Evolutionary conservation across 345 rosid genomes (phyloP).

Genomic region (Citrus mangshanensis): DNA sequence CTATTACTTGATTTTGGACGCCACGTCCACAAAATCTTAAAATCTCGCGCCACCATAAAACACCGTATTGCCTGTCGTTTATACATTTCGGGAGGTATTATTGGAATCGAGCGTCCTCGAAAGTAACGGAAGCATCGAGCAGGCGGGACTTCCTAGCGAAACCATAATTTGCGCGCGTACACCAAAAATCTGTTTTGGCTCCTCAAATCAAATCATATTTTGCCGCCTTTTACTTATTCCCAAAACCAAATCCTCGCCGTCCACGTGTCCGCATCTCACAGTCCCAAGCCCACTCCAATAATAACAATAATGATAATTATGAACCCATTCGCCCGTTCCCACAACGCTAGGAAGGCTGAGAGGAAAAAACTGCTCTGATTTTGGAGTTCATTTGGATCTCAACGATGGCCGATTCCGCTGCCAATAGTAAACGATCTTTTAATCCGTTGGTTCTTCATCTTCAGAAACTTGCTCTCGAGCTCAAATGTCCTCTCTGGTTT

Average conservation of each 20-base stretch:
- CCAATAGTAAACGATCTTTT: constrained; percentile 23
- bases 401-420: constrained; percentile 39
- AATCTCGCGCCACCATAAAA: background rate
- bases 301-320: too few relatives aligned
- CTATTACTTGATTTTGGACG: background rate
- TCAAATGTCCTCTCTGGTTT: constrained; percentile 88
- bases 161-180: constrained; percentile 20
- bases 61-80: too few relatives aligned
- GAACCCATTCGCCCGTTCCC: background rate
- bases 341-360: background rate
- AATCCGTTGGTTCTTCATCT: constrained; percentile 80
- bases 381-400: background rate
- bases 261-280: constrained; percentile 33
- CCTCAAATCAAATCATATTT: constrained; percentile 15
- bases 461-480: constrained; percentile 79
- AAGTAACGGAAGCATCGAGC: background rate
- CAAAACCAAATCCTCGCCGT: constrained; percentile 12
- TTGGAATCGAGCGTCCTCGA: background rate
- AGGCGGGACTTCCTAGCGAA: background rate
- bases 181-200: constrained; percentile 12
- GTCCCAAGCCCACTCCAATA: background rate
- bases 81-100: background rate
- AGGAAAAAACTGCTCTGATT: background rate
- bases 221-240: constrained; percentile 26
- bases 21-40: background rate